These are phyloP conservation scores for Penicillium pancosmium DNA, from an alignment of 495 filamentous ascomycete species.

Conservation along the genomic window DNA sequence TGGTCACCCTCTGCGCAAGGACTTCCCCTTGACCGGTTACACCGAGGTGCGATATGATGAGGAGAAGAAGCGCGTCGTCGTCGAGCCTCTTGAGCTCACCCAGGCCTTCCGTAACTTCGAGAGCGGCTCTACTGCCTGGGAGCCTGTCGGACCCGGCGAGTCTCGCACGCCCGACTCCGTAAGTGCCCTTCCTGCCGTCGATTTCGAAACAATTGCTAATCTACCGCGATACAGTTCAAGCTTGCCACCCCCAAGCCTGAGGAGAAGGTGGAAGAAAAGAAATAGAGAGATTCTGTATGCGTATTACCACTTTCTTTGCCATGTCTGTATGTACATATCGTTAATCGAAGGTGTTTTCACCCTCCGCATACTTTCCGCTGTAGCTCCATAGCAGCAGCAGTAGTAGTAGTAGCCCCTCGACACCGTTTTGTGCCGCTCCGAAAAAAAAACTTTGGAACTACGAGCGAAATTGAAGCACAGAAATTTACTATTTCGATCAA, in stretches of 20 bases:
- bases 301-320: slow-evolving; percentile 36
- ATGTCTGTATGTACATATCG: slow-evolving; percentile 52
- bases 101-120: slow-evolving; percentile 99
- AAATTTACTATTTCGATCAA: too few relatives aligned
- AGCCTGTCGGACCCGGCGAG: slow-evolving; percentile 83
- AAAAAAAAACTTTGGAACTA: too few relatives aligned
- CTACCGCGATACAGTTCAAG: slow-evolving; percentile 64
- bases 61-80: slow-evolving; percentile 99
- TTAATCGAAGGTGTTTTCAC: slow-evolving; percentile 37
- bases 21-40: slow-evolving; percentile 98
- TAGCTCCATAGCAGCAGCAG: too few relatives aligned
- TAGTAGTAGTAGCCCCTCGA: too few relatives aligned
- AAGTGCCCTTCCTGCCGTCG: slow-evolving; percentile 15
- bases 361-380: neutral
- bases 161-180: slow-evolving; percentile 80
- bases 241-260: slow-evolving; percentile 94
- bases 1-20: slow-evolving; percentile 94
- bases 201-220: slow-evolving; percentile 10
- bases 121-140: slow-evolving; percentile 73
- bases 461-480: too few relatives aligned
- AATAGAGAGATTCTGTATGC: slow-evolving; percentile 61
- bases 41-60: slow-evolving; percentile 98
- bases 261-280: slow-evolving; percentile 90
- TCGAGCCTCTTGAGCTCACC: slow-evolving; percentile 94
- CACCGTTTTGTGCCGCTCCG: too few relatives aligned